A percentile compares a stretch with the other conserved stretches of the same genome.
Conservation (phyloP, 202 grass and related monocot species). For the Hordeum pubiflorum region DNA sequence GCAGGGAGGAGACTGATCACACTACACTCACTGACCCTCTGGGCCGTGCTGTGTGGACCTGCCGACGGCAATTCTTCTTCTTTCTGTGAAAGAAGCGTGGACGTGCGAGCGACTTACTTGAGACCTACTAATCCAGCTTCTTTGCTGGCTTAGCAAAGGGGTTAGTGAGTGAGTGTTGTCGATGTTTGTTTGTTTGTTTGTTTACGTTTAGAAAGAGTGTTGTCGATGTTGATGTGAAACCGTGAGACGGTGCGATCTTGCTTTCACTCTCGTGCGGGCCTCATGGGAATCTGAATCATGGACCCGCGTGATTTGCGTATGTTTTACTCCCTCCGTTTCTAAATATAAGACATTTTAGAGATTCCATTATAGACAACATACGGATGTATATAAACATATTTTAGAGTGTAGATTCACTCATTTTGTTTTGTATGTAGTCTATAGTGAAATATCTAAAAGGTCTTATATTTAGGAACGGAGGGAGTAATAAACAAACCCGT, state of each 20-base stretch:
- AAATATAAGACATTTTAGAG: too few species aligned
- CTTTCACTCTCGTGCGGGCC: background rate
- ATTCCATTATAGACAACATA: too few species aligned
- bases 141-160: background rate
- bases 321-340: too few species aligned
- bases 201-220: too few species aligned
- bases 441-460: too few species aligned
- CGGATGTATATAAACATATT: too few species aligned
- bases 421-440: too few species aligned
- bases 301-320: background rate
- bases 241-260: background rate
- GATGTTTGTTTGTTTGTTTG: too few species aligned
- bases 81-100: background rate
- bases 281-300: background rate
- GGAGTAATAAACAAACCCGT: background rate
- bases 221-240: background rate
- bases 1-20: background rate
- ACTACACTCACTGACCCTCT: background rate
- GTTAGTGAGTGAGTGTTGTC: background rate
- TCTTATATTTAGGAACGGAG: too few species aligned
- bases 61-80: background rate
- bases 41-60: constrained; percentile 1
- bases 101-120: constrained; percentile 13
- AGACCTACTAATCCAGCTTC: constrained; percentile 16
- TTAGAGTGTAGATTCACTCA: too few species aligned